These are phyloP conservation scores for Arachis stenosperma DNA, from an alignment of 306 rosid species.

Conservation along the genomic window DNA sequence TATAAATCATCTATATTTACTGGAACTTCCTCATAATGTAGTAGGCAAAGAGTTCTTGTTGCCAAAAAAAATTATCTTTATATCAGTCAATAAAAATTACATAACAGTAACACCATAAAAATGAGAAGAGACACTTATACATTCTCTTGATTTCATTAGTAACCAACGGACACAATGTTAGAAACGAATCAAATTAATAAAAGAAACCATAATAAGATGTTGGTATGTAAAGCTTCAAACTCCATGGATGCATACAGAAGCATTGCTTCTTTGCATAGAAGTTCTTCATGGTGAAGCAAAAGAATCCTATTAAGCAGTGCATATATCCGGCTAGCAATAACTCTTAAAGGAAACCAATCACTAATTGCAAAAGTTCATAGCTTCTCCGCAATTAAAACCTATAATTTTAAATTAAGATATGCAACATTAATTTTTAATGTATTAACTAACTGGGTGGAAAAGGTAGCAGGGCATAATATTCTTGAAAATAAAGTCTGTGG, in stretches of 20 bases:
- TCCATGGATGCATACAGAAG: conserved; percentile 64
- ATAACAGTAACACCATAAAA: conserved; percentile 72
- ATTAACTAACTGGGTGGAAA: conserved; percentile 20
- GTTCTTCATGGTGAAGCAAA: conserved; percentile 93
- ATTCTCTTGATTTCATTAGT: conserved; percentile 67
- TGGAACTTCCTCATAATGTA: too few relatives aligned
- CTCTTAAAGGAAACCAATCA: conserved; percentile 95
- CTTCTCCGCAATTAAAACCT: conserved; percentile 99
- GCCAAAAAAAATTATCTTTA: too few relatives aligned
- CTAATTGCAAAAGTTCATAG: conserved; percentile 96
- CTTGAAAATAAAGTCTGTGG: conserved; percentile 21
- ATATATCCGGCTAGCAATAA: conserved; percentile 87
- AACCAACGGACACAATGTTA: conserved; percentile 89
- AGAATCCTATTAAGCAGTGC: conserved; percentile 86
- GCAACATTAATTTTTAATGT: conserved; percentile 21
- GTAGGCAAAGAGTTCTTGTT: too few relatives aligned
- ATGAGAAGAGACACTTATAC: conserved; percentile 56
- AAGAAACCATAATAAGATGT: conserved; percentile 59
- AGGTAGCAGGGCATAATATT: conserved; percentile 12
- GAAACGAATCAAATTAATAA: conserved; percentile 81
- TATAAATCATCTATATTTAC: too few relatives aligned
- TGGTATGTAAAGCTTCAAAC: conserved; percentile 71
- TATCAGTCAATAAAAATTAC: conserved; percentile 68
- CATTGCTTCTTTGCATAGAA: conserved; percentile 94
- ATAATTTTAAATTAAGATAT: conserved; percentile 39